Conservation (phyloP, 2,329 filamentous ascomycete genomes). For the Talaromyces sp. region DNA sequence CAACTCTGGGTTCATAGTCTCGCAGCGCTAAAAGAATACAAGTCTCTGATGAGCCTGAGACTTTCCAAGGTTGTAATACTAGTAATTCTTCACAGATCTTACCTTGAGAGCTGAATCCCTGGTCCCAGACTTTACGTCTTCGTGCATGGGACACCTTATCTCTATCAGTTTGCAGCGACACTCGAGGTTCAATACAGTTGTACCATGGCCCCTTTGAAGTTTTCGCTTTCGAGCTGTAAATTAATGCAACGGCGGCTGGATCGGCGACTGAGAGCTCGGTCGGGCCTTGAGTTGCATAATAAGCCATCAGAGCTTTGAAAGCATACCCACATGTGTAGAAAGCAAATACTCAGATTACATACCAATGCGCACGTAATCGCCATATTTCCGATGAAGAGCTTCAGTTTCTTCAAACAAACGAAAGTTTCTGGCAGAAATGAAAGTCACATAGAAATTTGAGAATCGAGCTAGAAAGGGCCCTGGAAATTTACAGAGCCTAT, state of each 20-base stretch:
- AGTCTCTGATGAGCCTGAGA: neutral
- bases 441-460: conserved; percentile 23
- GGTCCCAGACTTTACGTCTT: conserved; percentile 33
- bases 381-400: conserved; percentile 27
- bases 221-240: neutral
- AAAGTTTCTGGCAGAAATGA: conserved; percentile 16
- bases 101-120: conserved; percentile 35
- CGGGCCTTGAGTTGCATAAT: neutral
- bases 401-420: conserved; percentile 17
- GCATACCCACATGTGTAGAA: neutral
- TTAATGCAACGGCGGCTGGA: neutral
- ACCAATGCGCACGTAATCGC: conserved; percentile 34
- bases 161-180: conserved; percentile 27
- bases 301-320: neutral
- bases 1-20: conserved; percentile 2
- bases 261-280: conserved; percentile 1
- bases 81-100: conserved; percentile 8
- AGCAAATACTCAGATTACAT: neutral
- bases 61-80: too few species aligned
- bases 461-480: conserved; percentile 27
- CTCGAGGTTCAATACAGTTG: conserved; percentile 18
- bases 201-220: conserved; percentile 31
- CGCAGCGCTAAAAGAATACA: neutral
- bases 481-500: conserved; percentile 28
- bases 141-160: conserved; percentile 20